A percentile compares a stretch with the other conserved stretches of the same genome.
Conservation (phyloP, 768 basidiomycete species). For the Austroboletus eburneus region DNA sequence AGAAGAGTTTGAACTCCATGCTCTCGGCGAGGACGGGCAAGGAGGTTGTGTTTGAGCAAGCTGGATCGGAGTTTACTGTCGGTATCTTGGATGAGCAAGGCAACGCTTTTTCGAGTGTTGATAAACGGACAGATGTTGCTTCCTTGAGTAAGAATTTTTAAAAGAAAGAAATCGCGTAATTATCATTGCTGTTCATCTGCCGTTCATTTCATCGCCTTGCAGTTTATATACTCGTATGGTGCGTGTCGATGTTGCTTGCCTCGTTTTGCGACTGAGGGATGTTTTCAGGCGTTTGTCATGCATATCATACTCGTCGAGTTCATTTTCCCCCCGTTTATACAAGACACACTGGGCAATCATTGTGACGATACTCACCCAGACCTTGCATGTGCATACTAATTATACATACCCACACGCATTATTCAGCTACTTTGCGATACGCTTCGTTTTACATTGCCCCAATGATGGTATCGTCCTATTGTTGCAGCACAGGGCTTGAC, state of each 20-base stretch:
- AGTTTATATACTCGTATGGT: conserved; percentile 6
- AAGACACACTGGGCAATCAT: conserved; percentile 4
- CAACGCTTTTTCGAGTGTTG: conserved; percentile 1
- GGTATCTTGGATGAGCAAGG: conserved; percentile 28
- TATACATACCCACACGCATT: conserved; percentile 1
- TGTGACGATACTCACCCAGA: conserved; percentile 8
- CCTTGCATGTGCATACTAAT: conserved; percentile 24
- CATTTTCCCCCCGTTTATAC: conserved; percentile 1
- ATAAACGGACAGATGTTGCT: conserved; percentile 8
- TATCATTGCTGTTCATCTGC: conserved; percentile 14
- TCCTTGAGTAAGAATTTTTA: too few species aligned
- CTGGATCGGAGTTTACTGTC: conserved; percentile 23
- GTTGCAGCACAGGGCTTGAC: too few species aligned
- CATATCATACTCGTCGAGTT: conserved; percentile 4
- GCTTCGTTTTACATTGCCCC: too few species aligned
- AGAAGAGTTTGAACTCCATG: conserved; percentile 10
- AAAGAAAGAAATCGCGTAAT: too few species aligned
- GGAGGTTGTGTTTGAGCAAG: conserved; percentile 26
- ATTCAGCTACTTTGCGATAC: too few species aligned
- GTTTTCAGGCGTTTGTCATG: neutral
- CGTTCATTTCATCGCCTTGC: conserved; percentile 1
- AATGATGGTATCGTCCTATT: too few species aligned
- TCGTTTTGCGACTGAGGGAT: neutral
- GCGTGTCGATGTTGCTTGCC: neutral
- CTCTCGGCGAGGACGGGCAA: conserved; percentile 13